Evolutionary conservation across 2,329 filamentous ascomycete species (phyloP), one percentile per base, ranked within the genome.

Genomic region (Diaporthe ampelina): DNA sequence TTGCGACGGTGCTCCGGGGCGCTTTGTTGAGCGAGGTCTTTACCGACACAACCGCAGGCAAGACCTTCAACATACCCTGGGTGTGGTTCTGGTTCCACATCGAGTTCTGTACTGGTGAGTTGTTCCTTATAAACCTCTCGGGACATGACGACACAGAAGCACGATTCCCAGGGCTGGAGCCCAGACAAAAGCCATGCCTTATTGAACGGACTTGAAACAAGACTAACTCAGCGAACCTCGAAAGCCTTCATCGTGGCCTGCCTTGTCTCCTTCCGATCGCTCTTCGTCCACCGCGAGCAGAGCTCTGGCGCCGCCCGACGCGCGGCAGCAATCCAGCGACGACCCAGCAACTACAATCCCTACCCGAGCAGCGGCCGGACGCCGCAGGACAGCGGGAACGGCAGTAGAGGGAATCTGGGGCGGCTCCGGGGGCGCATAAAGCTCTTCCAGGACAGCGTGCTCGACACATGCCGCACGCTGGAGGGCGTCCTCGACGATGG

Each of bases 41-140:
- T 13, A 61, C 73, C n/a, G 43, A 70, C 17, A 74, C 74, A 1
- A 69, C 57, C 11, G 6, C 54, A 10, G 74, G 74, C 2, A 74
- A 69, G 29, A 75, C 74, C 1, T 74, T 75, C 37, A 75, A 75
- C 50, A 74, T 75, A 32, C 74, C 74, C 2, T 75, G 74, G 74
- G 73, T 75, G n/a, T 75, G 74, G 74, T 75, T 75, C 45, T 75
- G 74, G 74, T 75, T 75, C 5, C 74, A 75, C 21, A 71, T 75
- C 9, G 74, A 75, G 35, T 73, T 74, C 17, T 75, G 74, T 35
- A 72, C 73, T 21, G 73, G 74, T 75, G 19, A 69, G 74, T 32
- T n/a, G 1, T 15, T 1, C 0, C 11, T 17, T 21, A 32, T 11
- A 10, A 2, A 10, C 9, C 37, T 10, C 19, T 17, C 7, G 0